phyloP scores from a whole-genome alignment of 768 basidiomycete species.

The Leccinum variicolor region DNA sequence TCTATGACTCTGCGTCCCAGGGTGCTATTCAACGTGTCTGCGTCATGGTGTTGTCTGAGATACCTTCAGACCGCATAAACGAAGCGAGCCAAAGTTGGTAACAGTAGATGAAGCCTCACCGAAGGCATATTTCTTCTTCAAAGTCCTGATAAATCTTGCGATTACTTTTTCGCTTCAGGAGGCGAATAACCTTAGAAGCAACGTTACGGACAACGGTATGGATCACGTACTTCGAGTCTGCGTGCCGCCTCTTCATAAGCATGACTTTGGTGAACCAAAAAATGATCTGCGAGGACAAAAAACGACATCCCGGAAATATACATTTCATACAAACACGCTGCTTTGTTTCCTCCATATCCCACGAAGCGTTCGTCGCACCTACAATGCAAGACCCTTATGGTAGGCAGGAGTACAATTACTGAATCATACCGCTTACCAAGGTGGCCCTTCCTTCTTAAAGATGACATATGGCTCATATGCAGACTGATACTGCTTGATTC shows the following conservation, averaged over 20 bases:
- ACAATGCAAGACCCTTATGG: not conserved
- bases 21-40: conserved; percentile 47
- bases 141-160: conserved; percentile 76
- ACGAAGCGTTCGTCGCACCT: conserved; percentile 93
- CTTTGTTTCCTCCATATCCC: conserved; percentile 91
- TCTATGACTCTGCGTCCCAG: conserved; percentile 50
- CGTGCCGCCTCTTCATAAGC: conserved; percentile 73
- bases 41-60: conserved; percentile 54
- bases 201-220: not conserved
- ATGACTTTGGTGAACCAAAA: conserved; percentile 86
- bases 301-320: conserved; percentile 82
- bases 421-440: conserved; percentile 49
- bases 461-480: conserved; percentile 90
- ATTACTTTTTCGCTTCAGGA: conserved; percentile 63
- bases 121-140: conserved; percentile 70
- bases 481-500: conserved; percentile 72
- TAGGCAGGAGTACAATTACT: not conserved
- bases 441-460: conserved; percentile 70
- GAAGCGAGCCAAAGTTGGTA: not conserved
- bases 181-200: not conserved
- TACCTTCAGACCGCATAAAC: conserved; percentile 42
- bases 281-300: conserved; percentile 84
- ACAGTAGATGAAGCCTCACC: conserved; percentile 33
- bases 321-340: conserved; percentile 89
- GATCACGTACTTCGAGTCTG: conserved; percentile 56